These are phyloP conservation scores for Crepidotus variabilis DNA, from an alignment of 768 basidiomycete genomes.

Conservation along the genomic window DNA sequence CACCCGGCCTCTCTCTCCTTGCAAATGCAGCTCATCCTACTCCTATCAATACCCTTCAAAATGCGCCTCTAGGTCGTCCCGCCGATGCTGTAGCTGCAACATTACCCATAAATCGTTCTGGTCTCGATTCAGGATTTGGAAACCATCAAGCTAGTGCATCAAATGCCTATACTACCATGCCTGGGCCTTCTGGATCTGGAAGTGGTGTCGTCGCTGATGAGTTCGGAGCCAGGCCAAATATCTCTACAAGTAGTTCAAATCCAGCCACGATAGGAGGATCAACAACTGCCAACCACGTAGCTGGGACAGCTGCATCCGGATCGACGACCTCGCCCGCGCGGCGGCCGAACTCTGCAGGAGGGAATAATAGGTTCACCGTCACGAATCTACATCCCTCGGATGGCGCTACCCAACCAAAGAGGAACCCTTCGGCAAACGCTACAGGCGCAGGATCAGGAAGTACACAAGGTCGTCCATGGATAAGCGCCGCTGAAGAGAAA, in stretches of 20 bases:
- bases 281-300: conserved; percentile 8
- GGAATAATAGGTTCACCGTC: conserved; percentile 34
- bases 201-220: conserved; percentile 12
- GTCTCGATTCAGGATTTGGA: conserved; percentile 5
- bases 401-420: conserved; percentile 20
- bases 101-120: conserved; percentile 17
- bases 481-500: conserved; percentile 62
- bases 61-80: conserved; percentile 13
- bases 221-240: conserved; percentile 15
- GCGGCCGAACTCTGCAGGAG: conserved; percentile 23
- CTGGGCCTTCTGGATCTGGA: conserved; percentile 8
- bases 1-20: conserved; percentile 41
- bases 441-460: conserved; percentile 7
- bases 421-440: conserved; percentile 11
- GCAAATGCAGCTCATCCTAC: conserved; percentile 16
- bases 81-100: conserved; percentile 16
- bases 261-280: conserved; percentile 2
- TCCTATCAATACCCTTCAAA: conserved; percentile 8
- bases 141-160: conserved; percentile 6
- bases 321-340: conserved; percentile 10
- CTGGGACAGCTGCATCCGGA: conserved; percentile 6
- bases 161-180: conserved; percentile 16
- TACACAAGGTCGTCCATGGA: conserved; percentile 36
- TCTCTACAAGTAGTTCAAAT: conserved; percentile 14
- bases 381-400: conserved; percentile 33